Conservation (phyloP, 2,329 filamentous ascomycete species). For the Ophiocordyceps australis region DNA sequence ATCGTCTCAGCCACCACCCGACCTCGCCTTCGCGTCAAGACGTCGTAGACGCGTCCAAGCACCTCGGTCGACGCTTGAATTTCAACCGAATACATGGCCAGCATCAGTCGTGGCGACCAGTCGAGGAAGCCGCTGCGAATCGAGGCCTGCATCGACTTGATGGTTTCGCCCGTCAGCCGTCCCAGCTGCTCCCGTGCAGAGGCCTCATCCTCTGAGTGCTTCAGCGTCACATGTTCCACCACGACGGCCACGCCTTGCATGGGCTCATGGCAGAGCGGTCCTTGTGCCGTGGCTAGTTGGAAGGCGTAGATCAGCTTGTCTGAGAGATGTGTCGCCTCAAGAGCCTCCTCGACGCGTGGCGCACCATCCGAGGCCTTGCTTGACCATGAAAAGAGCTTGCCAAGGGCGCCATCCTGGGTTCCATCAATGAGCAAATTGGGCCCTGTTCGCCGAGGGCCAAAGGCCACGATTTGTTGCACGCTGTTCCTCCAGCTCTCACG, state of each 20-base stretch:
- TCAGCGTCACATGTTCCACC: constrained; percentile 59
- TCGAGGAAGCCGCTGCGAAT: constrained; percentile 79
- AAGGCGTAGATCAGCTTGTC: constrained; percentile 92
- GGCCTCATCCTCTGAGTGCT: constrained; percentile 31
- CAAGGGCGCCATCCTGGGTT: constrained; percentile 52
- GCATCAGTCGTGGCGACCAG: constrained; percentile 86
- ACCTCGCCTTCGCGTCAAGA: constrained; percentile 87
- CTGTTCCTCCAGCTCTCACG: constrained; percentile 58
- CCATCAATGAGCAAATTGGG: constrained; percentile 81
- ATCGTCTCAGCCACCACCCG: constrained; percentile 79
- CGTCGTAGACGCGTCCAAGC: constrained; percentile 84
- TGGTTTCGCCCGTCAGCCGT: constrained; percentile 80
- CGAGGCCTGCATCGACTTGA: constrained; percentile 72
- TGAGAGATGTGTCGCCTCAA: constrained; percentile 51
- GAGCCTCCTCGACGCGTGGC: constrained; percentile 25
- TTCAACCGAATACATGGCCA: constrained; percentile 96
- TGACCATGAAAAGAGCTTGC: constrained; percentile 41
- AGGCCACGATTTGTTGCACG: constrained; percentile 70
- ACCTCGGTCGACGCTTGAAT: constrained; percentile 95
- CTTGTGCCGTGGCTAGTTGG: constrained; percentile 77
- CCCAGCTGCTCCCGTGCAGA: constrained; percentile 50
- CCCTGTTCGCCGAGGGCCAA: constrained; percentile 70
- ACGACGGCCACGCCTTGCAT: constrained; percentile 87
- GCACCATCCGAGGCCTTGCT: constrained; percentile 12
- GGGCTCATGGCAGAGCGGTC: constrained; percentile 81